Base-by-base conservation (phyloP, 176 grass and related monocot genomes). In the Carex pumila region DNA sequence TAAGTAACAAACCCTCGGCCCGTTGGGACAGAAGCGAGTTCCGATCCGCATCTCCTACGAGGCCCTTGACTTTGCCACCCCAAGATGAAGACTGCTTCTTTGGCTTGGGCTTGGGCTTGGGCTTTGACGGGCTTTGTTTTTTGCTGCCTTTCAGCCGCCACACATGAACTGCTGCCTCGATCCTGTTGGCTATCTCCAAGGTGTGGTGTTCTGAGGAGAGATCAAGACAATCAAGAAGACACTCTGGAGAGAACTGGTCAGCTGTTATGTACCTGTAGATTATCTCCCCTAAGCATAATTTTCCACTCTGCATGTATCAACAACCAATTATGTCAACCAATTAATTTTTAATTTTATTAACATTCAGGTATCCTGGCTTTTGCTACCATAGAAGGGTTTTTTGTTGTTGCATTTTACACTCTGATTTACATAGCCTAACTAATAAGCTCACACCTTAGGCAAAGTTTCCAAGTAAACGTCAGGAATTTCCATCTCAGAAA, bases 161-260 rank as follows among this genome's bases (percentile, higher is more conserved):
- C 63, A 99, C 96, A 87, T 99, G 93, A 59, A 99, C 86, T 21
- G 93, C 91, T 87, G 96, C 93, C 61, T 99, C 96, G 53, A 93
- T 93, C 87, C 91, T 88, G 69, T 99, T 99, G 82, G 89, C 96
- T 86, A 99, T 88, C 80, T 95, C 96, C 32, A 95, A 83, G 6
- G 91, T 95, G 67, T 99, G 93, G 69, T 99, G 93, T 70, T 99
- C 96, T 25, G 96, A 99, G 79, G 96, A 95, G 62, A 95, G 83
- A 36, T 99, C 96, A 77, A 99, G 86, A 82, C 91, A 99, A 62
- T 95, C 93, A 0, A 99, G 91, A 30, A 99, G 91, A 86, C 93
- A 95, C 43, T 99, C 96, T 4, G 96, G 93, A 58, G 96, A 99
- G 89, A 99, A 99, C 6, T 95, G 89, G 19, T 95, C 96, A 14